Conservation (phyloP, 2,329 filamentous ascomycete species). For the Ascochyta lentis region DNA sequence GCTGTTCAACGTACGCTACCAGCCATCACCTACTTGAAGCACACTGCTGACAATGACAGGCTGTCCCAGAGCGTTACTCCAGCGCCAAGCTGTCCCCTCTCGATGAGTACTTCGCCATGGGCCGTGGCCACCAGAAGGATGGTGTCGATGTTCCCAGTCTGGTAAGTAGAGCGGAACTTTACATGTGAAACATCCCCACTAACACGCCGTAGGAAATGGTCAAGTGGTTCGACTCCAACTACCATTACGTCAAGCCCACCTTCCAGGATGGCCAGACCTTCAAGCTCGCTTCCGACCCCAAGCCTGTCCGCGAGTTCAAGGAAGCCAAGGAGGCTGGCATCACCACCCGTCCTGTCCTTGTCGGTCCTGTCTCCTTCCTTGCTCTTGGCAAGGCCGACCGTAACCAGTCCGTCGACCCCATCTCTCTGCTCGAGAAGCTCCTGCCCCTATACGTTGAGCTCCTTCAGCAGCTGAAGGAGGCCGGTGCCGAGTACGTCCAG, state of each 20-base stretch:
- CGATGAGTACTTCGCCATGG: constrained; percentile 99
- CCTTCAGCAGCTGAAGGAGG: constrained; percentile 89
- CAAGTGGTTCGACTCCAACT: constrained; percentile 99
- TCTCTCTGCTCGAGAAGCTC: constrained; percentile 91
- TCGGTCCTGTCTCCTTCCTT: constrained; percentile 97
- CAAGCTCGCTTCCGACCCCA: constrained; percentile 84
- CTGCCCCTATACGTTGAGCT: constrained; percentile 94
- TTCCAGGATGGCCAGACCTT: constrained; percentile 97
- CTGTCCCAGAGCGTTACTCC: constrained; percentile 90
- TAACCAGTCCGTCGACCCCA: constrained; percentile 89
- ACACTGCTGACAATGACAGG: constrained; percentile 59
- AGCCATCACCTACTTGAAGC: constrained; percentile 24
- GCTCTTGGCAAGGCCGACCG: constrained; percentile 98
- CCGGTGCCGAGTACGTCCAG: constrained; percentile 95
- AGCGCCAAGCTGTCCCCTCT: constrained; percentile 85
- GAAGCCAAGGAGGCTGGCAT: constrained; percentile 99
- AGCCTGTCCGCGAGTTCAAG: constrained; percentile 91
- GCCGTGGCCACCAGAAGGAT: constrained; percentile 95
- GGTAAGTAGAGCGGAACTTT: constrained; percentile 50
- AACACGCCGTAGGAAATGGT: constrained; percentile 80
- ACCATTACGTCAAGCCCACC: constrained; percentile 99
- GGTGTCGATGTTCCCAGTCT: constrained; percentile 90
- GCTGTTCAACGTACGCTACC: constrained; percentile 81
- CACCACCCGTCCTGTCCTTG: constrained; percentile 87
- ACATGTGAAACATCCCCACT: constrained; percentile 13